phyloP scores from a whole-genome alignment of 176 grass and related monocot species.

The Oryza rufipogon region DNA sequence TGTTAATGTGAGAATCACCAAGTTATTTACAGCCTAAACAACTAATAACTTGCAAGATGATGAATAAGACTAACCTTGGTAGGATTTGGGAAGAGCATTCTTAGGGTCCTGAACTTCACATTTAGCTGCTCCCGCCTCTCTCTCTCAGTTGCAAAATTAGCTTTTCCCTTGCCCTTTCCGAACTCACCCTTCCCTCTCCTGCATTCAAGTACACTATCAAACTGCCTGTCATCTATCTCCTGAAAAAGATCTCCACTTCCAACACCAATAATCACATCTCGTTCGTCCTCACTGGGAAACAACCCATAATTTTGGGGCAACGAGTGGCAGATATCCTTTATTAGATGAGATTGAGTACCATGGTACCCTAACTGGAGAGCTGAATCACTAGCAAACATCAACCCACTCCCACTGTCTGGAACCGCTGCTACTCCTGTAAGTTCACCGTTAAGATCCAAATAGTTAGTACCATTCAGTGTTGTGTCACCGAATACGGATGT shows the following conservation, averaged over 20 bases:
- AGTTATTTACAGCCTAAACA: constrained; percentile 17
- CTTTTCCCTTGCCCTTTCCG: constrained; percentile 61
- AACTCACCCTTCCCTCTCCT: constrained; percentile 54
- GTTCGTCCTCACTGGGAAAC: constrained; percentile 68
- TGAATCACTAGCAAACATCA: constrained; percentile 55
- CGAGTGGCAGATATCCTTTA: constrained; percentile 65
- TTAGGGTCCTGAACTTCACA: constrained; percentile 77
- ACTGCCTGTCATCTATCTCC: constrained; percentile 61
- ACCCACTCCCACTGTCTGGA: constrained; percentile 47
- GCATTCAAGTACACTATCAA: constrained; percentile 51
- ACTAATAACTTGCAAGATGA: constrained; percentile 20
- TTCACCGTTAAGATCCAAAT: constrained; percentile 63
- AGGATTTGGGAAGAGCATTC: constrained; percentile 74
- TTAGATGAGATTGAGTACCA: constrained; percentile 53
- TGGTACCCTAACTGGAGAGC: constrained; percentile 48
- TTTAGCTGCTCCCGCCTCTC: constrained; percentile 92
- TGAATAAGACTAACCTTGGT: constrained; percentile 70
- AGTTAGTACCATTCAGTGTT: constrained; percentile 38
- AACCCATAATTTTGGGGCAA: constrained; percentile 69
- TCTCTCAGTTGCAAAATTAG: constrained; percentile 84
- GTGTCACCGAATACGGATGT: constrained; percentile 40
- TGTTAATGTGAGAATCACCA: neutral
- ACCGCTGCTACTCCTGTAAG: constrained; percentile 50
- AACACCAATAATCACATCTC: constrained; percentile 54
- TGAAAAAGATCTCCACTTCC: constrained; percentile 65